A percentile compares a stretch with the other conserved stretches of the same genome.
Evolutionary conservation across 2,329 filamentous ascomycete species (phyloP).

Genomic region (Lecanosticta acicola): DNA sequence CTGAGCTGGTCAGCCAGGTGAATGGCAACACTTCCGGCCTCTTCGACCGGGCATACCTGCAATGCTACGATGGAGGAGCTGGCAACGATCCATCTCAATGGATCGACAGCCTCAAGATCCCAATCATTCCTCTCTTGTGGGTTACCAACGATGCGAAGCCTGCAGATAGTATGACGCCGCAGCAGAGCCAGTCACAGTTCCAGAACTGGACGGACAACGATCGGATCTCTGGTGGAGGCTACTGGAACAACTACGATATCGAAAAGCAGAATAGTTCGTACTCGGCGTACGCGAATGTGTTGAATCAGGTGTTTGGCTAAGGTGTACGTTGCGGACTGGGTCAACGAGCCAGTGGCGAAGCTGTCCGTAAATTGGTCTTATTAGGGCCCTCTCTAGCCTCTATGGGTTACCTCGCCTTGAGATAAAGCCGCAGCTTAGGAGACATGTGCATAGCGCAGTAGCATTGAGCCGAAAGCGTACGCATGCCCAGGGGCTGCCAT

Average conservation of each 20-base stretch:
- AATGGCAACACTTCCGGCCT: neutral
- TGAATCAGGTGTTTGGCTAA: constrained; percentile 4
- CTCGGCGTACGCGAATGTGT: neutral
- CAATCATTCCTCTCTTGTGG: constrained; percentile 3
- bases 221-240: constrained; percentile 1
- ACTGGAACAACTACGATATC: constrained; percentile 8
- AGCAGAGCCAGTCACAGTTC: constrained; percentile 1
- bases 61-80: constrained; percentile 6
- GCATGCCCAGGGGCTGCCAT: too few relatives aligned
- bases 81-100: constrained; percentile 5
- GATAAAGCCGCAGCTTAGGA: too few relatives aligned
- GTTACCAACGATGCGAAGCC: constrained; percentile 5
- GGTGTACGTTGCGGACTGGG: too few relatives aligned
- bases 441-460: too few relatives aligned
- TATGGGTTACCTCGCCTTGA: too few relatives aligned
- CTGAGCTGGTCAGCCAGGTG: neutral
- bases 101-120: neutral
- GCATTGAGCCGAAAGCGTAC: too few relatives aligned
- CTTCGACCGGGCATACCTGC: constrained; percentile 2
- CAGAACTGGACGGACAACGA: neutral
- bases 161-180: neutral
- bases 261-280: constrained; percentile 1
- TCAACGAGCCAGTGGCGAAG: too few relatives aligned
- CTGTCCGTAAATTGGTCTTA: too few relatives aligned
- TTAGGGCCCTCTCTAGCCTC: too few relatives aligned